Evolutionary conservation across 2,329 filamentous ascomycete species (phyloP).

Genomic region (Microsporum canis): DNA sequence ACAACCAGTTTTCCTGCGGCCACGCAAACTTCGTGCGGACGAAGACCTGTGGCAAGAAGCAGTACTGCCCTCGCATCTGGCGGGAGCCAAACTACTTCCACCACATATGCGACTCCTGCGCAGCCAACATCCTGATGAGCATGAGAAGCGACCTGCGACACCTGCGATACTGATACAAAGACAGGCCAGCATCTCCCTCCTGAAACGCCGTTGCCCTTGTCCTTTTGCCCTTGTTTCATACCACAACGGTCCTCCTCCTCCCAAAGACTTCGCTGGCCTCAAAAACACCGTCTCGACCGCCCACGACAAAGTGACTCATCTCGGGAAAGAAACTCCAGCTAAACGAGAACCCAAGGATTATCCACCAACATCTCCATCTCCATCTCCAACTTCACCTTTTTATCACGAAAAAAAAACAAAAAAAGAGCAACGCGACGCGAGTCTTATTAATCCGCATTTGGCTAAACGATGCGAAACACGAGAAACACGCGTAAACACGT

Average conservation of each 20-base stretch:
- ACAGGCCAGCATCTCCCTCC: background rate
- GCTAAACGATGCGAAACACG: background rate
- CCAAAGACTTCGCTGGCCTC: no score
- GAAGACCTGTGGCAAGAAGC: conserved; percentile 14
- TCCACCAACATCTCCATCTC: background rate
- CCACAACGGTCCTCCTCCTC: background rate
- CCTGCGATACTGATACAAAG: background rate
- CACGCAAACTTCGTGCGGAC: conserved; percentile 12
- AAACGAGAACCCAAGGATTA: background rate
- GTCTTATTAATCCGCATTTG: background rate
- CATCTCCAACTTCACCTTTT: background rate
- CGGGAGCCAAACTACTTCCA: background rate
- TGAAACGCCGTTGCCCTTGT: background rate
- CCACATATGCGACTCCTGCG: conserved; percentile 14
- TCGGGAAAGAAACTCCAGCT: background rate
- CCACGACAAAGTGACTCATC: background rate
- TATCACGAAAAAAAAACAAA: background rate
- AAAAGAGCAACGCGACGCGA: background rate
- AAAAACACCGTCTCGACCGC: background rate
- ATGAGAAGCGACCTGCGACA: conserved; percentile 4
- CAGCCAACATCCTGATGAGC: conserved; percentile 10
- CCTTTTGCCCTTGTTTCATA: background rate
- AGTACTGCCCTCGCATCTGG: conserved; percentile 11
- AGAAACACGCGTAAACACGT: background rate
- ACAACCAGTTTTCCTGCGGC: conserved; percentile 12